phyloP scores from a whole-genome alignment of 2,329 filamentous ascomycete species.

The Diaporthe capsici region DNA sequence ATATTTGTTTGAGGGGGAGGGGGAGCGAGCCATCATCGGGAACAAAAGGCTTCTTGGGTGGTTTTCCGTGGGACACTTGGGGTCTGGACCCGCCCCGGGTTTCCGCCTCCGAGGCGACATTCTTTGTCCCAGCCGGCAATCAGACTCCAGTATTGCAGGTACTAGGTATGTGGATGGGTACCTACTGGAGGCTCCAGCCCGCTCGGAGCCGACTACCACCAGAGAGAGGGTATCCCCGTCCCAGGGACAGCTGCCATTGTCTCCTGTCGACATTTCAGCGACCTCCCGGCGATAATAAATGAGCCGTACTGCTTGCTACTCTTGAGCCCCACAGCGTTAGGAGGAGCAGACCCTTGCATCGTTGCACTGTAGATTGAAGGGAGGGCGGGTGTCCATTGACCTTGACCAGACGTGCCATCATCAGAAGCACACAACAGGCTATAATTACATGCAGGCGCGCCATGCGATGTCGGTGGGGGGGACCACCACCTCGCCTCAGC shows the following conservation, averaged over 20 bases:
- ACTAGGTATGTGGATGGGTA: neutral
- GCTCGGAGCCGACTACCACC: constrained; percentile 15
- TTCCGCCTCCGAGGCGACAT: constrained; percentile 2
- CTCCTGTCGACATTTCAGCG: neutral
- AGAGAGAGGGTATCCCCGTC: neutral
- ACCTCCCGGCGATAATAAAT: neutral
- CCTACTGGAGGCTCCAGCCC: neutral
- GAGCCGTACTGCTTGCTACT: neutral
- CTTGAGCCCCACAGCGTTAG: neutral
- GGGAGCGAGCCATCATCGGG: constrained; percentile 11
- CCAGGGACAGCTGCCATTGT: neutral
- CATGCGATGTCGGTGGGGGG: constrained; percentile 23
- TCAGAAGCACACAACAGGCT: constrained; percentile 17
- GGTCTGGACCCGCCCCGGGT: constrained; percentile 27
- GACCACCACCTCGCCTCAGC: constrained; percentile 13
- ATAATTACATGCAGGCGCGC: constrained; percentile 31
- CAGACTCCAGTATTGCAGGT: neutral
- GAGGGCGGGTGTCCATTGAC: constrained; percentile 28
- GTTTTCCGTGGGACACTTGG: neutral
- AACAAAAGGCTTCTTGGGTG: neutral
- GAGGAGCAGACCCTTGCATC: neutral
- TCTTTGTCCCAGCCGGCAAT: constrained; percentile 17
- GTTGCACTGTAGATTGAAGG: constrained; percentile 24
- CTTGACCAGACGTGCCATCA: constrained; percentile 22
- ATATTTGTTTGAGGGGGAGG: constrained; percentile 24